phyloP scores from a whole-genome alignment of 1,284 basidiomycete genomes.

The Rhodofomes roseus region DNA sequence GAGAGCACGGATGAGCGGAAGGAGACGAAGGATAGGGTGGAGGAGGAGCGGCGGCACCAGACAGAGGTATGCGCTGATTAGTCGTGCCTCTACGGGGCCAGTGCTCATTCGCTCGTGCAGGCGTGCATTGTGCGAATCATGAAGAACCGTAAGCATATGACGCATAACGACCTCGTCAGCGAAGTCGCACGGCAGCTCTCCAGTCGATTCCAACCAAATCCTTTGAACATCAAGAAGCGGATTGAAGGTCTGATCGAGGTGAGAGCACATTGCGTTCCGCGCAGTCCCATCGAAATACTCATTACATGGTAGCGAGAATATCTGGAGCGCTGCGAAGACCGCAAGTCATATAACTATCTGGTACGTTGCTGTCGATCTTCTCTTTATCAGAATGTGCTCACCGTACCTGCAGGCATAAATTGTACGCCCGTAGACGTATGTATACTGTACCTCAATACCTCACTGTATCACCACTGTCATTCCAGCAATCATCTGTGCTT shows the following conservation, averaged over 20 bases:
- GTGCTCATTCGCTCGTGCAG: slow-evolving; percentile 37
- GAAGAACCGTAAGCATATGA: slow-evolving; percentile 93
- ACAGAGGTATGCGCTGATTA: slow-evolving; percentile 68
- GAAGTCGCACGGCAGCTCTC: slow-evolving; percentile 89
- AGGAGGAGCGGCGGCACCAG: slow-evolving; percentile 89
- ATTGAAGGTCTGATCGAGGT: slow-evolving; percentile 96
- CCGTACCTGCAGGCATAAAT: neutral
- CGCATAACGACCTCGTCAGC: slow-evolving; percentile 86
- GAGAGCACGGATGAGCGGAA: slow-evolving; percentile 87
- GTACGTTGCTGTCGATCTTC: slow-evolving; percentile 29
- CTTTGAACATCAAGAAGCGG: slow-evolving; percentile 87
- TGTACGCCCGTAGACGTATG: neutral
- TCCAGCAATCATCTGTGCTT: neutral
- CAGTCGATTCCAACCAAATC: slow-evolving; percentile 83
- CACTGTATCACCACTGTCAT: neutral
- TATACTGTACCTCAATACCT: neutral
- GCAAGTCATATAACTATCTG: slow-evolving; percentile 80
- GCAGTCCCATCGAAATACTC: neutral
- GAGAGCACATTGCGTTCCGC: slow-evolving; percentile 15
- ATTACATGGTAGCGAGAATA: slow-evolving; percentile 62
- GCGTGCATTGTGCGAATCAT: slow-evolving; percentile 97
- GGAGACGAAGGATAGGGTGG: slow-evolving; percentile 89
- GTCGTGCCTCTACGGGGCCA: neutral
- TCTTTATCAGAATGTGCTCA: slow-evolving; percentile 13
- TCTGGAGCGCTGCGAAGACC: slow-evolving; percentile 74